Percentiles rank a stretch among this genome's conserved stretches.
phyloP scores from a whole-genome alignment of 1,284 basidiomycete species.

The Apiotrichum porosum region DNA sequence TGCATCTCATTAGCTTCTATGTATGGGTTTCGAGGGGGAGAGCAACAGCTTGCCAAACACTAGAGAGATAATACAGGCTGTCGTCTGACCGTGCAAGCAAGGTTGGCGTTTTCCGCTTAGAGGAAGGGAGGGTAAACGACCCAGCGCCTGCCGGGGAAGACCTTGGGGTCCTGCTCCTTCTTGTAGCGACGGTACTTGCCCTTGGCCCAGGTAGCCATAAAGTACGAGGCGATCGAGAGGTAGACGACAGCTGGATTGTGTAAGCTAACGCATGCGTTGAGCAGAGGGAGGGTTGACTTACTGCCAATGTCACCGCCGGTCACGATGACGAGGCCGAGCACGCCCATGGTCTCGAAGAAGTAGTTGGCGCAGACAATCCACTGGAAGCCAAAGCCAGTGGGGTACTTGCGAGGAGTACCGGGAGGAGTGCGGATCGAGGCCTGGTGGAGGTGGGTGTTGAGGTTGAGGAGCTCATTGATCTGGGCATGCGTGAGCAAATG shows the following conservation, averaged over 20 bases:
- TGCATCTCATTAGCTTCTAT: not conserved
- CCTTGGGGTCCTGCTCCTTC: constrained; percentile 81
- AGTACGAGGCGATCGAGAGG: constrained; percentile 59
- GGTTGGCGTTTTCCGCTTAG: constrained; percentile 12
- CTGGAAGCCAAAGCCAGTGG: constrained; percentile 72
- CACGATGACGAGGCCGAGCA: constrained; percentile 70
- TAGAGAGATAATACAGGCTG: too few relatives aligned
- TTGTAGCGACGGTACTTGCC: constrained; percentile 90
- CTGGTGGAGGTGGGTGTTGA: constrained; percentile 75
- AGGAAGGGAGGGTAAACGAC: constrained; percentile 40
- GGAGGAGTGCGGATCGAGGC: constrained; percentile 76
- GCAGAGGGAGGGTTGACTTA: constrained; percentile 52
- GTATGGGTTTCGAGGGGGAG: too few relatives aligned
- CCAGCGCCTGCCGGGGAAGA: constrained; percentile 45
- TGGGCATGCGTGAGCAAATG: constrained; percentile 38
- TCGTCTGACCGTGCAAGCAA: too few relatives aligned
- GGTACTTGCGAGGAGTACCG: constrained; percentile 74
- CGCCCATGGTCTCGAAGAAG: constrained; percentile 80
- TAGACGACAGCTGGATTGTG: constrained; percentile 64
- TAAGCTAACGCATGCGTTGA: not conserved
- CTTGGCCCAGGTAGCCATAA: constrained; percentile 83
- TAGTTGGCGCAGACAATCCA: constrained; percentile 90
- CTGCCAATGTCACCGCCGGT: constrained; percentile 68
- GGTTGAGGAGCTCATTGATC: constrained; percentile 84
- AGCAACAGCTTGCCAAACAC: too few relatives aligned